Evolutionary conservation across 176 grass and related monocot species (phyloP).

Genomic region (Metroxylon sagu): DNA sequence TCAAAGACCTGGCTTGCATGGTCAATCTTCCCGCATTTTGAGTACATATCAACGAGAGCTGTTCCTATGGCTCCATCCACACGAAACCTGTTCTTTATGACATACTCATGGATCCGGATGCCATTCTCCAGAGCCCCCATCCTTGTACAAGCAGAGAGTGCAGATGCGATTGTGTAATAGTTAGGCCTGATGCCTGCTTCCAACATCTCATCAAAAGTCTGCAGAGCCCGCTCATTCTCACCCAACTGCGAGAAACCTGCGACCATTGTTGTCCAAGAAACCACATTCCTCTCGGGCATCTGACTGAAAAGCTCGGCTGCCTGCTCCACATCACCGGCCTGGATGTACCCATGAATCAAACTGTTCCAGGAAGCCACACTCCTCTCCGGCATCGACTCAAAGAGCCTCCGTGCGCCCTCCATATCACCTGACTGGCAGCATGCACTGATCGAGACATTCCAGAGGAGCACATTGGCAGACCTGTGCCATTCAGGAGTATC

Average conservation of each 20-base stretch:
- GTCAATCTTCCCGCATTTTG: constrained; percentile 26
- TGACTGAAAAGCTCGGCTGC: constrained; percentile 4
- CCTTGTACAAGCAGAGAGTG: constrained; percentile 6
- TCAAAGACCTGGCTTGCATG: constrained; percentile 24
- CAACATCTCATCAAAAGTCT: constrained; percentile 10
- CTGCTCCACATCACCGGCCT: background rate
- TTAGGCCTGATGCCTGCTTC: background rate
- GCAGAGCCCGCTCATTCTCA: constrained; percentile 2
- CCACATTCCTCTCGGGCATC: constrained; percentile 15
- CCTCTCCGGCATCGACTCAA: constrained; percentile 6
- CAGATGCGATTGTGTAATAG: constrained; percentile 9
- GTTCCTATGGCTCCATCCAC: constrained; percentile 19
- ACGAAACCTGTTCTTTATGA: constrained; percentile 1
- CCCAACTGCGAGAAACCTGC: constrained; percentile 4
- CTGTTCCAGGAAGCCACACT: constrained; percentile 11
- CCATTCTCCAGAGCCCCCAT: constrained; percentile 21
- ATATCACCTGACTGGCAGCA: background rate
- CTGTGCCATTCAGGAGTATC: constrained; percentile 13
- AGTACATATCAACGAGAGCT: constrained; percentile 33
- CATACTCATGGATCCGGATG: constrained; percentile 14
- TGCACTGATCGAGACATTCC: constrained; percentile 12
- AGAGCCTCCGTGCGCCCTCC: constrained; percentile 1
- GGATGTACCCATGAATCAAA: constrained; percentile 5
- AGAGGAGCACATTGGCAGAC: constrained; percentile 2
- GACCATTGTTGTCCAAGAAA: constrained; percentile 15